Evolutionary conservation across 768 basidiomycete species (phyloP).

Genomic region (Leccinellum albellum): DNA sequence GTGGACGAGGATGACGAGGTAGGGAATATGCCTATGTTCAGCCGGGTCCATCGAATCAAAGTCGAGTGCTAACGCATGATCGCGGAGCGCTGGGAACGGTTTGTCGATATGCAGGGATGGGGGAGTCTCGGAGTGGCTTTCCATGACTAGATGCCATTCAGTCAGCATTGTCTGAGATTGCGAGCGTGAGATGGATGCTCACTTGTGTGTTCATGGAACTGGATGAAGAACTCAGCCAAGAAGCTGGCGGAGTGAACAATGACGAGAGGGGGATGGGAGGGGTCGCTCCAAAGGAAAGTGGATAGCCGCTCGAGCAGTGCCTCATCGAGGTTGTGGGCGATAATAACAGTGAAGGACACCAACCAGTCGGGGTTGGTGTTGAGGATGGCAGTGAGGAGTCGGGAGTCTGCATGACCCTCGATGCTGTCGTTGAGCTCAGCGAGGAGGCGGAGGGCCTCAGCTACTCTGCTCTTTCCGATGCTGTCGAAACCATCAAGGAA

Average conservation of each 20-base stretch:
- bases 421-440: slow-evolving; percentile 88
- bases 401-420: slow-evolving; percentile 58
- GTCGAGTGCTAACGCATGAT: slow-evolving; percentile 69
- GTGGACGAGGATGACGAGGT: slow-evolving; percentile 82
- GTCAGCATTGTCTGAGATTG: background rate
- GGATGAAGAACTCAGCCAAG: slow-evolving; percentile 82
- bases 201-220: slow-evolving; percentile 87
- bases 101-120: slow-evolving; percentile 82
- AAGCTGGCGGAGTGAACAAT: slow-evolving; percentile 85
- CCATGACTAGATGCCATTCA: slow-evolving; percentile 58
- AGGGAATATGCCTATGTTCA: slow-evolving; percentile 88
- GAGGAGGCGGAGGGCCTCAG: slow-evolving; percentile 73
- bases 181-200: slow-evolving; percentile 26
- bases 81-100: slow-evolving; percentile 78
- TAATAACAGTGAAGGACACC: slow-evolving; percentile 68
- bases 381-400: slow-evolving; percentile 56
- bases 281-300: slow-evolving; percentile 61
- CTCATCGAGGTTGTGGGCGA: slow-evolving; percentile 76
- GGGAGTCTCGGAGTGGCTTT: slow-evolving; percentile 75
- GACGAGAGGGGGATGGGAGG: slow-evolving; percentile 63
- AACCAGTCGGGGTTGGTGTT: slow-evolving; percentile 50
- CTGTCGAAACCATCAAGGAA: slow-evolving; percentile 62
- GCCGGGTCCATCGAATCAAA: slow-evolving; percentile 80
- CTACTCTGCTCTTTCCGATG: slow-evolving; percentile 74
- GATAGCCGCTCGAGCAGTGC: slow-evolving; percentile 57